phyloP scores from a whole-genome alignment of 805 yeast species.

The Ogataea methanolica region DNA sequence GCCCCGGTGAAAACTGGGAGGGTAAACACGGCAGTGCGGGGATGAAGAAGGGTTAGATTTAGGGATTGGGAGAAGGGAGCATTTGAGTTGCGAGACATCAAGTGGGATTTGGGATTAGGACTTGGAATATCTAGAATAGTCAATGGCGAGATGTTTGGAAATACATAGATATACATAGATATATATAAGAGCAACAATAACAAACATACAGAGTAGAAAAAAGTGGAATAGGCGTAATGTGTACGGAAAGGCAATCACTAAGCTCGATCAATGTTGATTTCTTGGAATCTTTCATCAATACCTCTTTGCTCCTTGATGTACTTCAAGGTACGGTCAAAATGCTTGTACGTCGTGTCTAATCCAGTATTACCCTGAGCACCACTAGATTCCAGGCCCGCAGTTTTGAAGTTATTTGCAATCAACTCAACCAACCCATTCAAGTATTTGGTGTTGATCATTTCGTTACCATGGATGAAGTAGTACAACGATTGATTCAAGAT shows the following conservation, averaged over 20 bases:
- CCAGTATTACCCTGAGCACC: constrained; percentile 1
- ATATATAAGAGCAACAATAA: too few species aligned
- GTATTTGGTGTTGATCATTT: constrained; percentile 63
- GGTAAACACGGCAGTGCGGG: too few species aligned
- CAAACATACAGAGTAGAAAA: background rate
- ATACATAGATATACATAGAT: too few species aligned
- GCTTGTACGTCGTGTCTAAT: constrained; percentile 38
- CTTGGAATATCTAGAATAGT: too few species aligned
- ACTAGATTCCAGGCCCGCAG: constrained; percentile 13
- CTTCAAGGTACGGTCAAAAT: constrained; percentile 66
- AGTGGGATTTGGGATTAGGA: too few species aligned
- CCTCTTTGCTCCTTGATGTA: constrained; percentile 67
- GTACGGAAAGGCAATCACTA: background rate
- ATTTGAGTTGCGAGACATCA: too few species aligned
- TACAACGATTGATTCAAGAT: constrained; percentile 82
- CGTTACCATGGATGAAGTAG: constrained; percentile 78
- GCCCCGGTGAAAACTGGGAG: too few species aligned
- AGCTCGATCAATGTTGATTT: constrained; percentile 29
- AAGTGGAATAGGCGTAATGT: background rate
- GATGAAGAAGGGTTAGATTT: too few species aligned
- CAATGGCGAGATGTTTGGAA: too few species aligned
- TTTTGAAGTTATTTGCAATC: constrained; percentile 58
- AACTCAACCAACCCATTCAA: constrained; percentile 84
- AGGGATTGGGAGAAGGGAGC: too few species aligned
- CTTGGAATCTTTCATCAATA: constrained; percentile 63